A percentile compares a stretch with the other conserved stretches of the same genome.
Evolutionary conservation across 768 basidiomycete species (phyloP).

Genomic region (Pholiota conissans): DNA sequence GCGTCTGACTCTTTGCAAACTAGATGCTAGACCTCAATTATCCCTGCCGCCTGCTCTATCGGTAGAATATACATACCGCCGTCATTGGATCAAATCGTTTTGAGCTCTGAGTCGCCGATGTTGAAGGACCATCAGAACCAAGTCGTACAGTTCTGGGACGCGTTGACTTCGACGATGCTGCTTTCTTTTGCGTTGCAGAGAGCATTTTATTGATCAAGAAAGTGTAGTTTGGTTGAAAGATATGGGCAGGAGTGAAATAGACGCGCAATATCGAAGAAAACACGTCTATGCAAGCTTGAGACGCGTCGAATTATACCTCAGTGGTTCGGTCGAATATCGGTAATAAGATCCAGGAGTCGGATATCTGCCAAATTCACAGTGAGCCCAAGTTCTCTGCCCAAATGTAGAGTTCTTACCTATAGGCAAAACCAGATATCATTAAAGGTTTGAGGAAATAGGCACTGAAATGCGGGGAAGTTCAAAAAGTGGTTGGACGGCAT

Average conservation of each 20-base stretch:
- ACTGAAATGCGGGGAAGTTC: no score
- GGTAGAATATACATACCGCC: conserved; percentile 25
- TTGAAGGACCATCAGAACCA: conserved; percentile 11
- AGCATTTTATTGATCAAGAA: not conserved
- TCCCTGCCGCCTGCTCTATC: not conserved
- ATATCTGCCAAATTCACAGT: not conserved
- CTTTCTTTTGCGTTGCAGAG: conserved; percentile 2
- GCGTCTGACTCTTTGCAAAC: conserved; percentile 24
- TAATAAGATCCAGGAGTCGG: not conserved
- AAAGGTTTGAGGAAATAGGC: no score
- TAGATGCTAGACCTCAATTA: conserved; percentile 16
- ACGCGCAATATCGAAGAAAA: not conserved
- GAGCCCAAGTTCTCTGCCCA: not conserved
- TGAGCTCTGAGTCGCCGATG: conserved; percentile 12
- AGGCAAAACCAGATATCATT: no score
- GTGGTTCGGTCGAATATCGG: not conserved
- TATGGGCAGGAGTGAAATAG: not conserved
- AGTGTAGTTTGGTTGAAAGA: not conserved
- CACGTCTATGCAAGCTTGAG: not conserved
- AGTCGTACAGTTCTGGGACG: conserved; percentile 18
- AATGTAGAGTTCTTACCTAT: not conserved
- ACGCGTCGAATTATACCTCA: not conserved
- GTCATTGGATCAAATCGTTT: conserved; percentile 33
- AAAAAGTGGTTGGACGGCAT: no score
- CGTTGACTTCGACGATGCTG: not conserved